Evolutionary conservation across 116 monocot species (phyloP).

Genomic region (Papilionanthe hybrid): DNA sequence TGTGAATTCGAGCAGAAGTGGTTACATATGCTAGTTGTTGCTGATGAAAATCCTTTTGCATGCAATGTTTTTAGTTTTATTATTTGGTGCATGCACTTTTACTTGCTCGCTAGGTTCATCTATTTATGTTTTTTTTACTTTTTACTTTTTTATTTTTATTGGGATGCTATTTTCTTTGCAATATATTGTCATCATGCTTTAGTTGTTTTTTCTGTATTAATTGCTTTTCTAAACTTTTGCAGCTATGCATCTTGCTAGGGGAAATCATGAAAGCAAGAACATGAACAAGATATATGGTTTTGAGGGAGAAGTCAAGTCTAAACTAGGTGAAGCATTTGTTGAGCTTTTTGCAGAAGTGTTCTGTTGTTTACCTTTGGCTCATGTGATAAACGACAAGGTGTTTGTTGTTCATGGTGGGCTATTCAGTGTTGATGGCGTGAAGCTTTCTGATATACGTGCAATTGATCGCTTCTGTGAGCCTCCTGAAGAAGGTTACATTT

Average conservation of each 20-base stretch:
- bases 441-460: slow-evolving; percentile 83
- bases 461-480: slow-evolving; percentile 98
- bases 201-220: neutral
- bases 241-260: slow-evolving; percentile 84
- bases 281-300: slow-evolving; percentile 99
- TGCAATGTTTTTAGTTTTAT: neutral
- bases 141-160: neutral
- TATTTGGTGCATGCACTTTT: neutral
- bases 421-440: slow-evolving; percentile 98
- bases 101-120: neutral
- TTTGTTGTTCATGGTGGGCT: slow-evolving; percentile 97
- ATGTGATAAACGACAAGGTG: slow-evolving; percentile 91
- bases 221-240: slow-evolving; percentile 22
- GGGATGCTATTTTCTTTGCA: neutral
- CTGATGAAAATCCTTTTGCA: neutral
- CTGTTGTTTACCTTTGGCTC: slow-evolving; percentile 90
- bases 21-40: neutral
- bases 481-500: slow-evolving; percentile 86
- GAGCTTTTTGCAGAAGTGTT: slow-evolving; percentile 99
- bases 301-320: slow-evolving; percentile 94
- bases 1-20: neutral
- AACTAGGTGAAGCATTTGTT: slow-evolving; percentile 84
- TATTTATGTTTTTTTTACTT: neutral
- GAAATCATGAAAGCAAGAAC: slow-evolving; percentile 93
- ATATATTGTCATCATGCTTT: neutral